Base-by-base conservation (phyloP, 2,329 filamentous ascomycete species). In the Ophiostoma tasmaniense region DNA sequence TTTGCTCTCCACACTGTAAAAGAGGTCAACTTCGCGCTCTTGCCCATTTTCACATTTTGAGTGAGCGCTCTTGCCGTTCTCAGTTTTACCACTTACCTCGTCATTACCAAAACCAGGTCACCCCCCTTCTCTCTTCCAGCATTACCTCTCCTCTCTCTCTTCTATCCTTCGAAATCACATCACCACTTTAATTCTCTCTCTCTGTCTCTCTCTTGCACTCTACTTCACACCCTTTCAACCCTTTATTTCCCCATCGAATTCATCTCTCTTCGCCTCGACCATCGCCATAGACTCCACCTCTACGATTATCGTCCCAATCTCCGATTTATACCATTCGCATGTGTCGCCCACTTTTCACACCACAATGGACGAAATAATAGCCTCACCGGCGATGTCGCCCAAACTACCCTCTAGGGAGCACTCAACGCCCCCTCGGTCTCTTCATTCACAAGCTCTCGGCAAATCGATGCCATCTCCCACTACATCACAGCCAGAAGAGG, bases 301-400 rank as follows among this genome's bases (percentile, higher is more conserved):
- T n/a, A 5, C 10, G 17, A 2, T 62, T 33, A 17, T 37, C 30
- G n/a, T 55, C 22, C 25, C 61, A 37, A n/a, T n/a, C 22, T n/a
- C 22, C 8, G 30, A 22, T 35, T 64, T 13, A 20, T 30, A 59
- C 3, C 13, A 20, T 17, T 30, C 42, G 22, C 65, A 59, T 62
- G n/a, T 35, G 22, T 42, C 37, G 17, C 65, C n/a, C 42, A 61
- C 50, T 37, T 62, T 28, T n/a, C 39, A 52, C 5, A 22, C 25
- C 67, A 37, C 37, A 28, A 72, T 72, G 71, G 68, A 64, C 64
- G 64, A 68, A 37, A 52, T 14, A 69, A 69, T 68, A 72, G 55
- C 65, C 17, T 70, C 69, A 28, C 39, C 66, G 67, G 66, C 71
- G 69, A n/a, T 64, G 22, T 66, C 68, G 67, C 64, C 66, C 59